These are phyloP conservation scores for Haplosporangium gracile DNA, from an alignment of 192 early-diverging fungal species.

Conservation along the genomic window DNA sequence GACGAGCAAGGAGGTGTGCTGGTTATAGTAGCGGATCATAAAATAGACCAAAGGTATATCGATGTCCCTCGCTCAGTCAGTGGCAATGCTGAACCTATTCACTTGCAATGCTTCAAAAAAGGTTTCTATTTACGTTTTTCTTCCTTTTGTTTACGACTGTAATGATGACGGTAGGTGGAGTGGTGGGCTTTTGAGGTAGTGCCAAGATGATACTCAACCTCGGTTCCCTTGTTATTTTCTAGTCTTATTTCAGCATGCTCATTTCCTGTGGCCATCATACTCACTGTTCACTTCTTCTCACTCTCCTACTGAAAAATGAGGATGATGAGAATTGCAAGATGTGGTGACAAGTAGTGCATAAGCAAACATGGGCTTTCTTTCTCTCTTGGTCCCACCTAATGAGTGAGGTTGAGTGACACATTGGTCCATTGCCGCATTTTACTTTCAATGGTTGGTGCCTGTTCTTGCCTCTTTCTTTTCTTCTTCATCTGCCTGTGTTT, in stretches of 20 bases:
- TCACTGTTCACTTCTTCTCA: neutral
- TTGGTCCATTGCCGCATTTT: neutral
- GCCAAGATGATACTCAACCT: neutral
- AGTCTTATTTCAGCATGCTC: neutral
- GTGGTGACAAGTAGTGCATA: constrained; percentile 5
- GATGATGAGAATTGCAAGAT: neutral
- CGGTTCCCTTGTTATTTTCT: neutral
- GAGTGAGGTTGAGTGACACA: neutral
- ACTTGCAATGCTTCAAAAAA: neutral
- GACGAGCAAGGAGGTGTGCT: neutral
- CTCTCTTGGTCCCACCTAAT: neutral
- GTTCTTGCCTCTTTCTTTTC: too few relatives aligned
- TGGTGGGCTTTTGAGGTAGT: neutral
- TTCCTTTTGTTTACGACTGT: neutral
- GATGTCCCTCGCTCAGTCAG: neutral
- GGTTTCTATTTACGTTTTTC: neutral
- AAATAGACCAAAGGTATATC: neutral
- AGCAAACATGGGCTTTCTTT: neutral
- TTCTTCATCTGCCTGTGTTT: too few relatives aligned
- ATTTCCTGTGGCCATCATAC: neutral
- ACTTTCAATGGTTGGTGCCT: neutral
- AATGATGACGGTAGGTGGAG: neutral
- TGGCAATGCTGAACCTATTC: neutral
- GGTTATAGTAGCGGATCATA: neutral
- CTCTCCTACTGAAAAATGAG: neutral